Evolutionary conservation across 2,329 filamentous ascomycete genomes (phyloP).

Genomic region (Huntiella bhutanensis): DNA sequence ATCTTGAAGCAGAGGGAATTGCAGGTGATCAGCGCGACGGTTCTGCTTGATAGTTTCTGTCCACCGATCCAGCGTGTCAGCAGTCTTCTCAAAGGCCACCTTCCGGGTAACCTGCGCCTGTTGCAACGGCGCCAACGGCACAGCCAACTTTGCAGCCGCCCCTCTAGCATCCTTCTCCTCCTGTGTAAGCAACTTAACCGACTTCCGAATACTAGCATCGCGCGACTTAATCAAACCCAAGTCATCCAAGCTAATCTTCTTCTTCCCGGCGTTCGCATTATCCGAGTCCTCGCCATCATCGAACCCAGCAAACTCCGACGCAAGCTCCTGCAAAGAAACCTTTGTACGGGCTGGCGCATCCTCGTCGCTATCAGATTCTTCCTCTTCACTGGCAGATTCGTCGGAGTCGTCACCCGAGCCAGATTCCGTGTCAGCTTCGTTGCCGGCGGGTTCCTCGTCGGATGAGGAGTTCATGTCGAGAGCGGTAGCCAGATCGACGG

Average conservation of each 20-base stretch:
- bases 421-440: constrained; percentile 24
- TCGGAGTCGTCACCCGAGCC: constrained; percentile 26
- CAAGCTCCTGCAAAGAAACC: constrained; percentile 34
- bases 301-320: constrained; percentile 49
- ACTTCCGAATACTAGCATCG: constrained; percentile 59
- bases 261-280: constrained; percentile 29
- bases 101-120: constrained; percentile 69
- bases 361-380: constrained; percentile 32
- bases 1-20: constrained; percentile 67
- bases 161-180: constrained; percentile 33
- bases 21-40: constrained; percentile 71
- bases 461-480: constrained; percentile 29
- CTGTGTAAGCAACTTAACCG: constrained; percentile 54
- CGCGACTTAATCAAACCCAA: constrained; percentile 51
- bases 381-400: constrained; percentile 12
- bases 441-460: constrained; percentile 27
- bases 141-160: constrained; percentile 48
- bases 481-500: constrained; percentile 38
- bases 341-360: constrained; percentile 35
- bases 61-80: constrained; percentile 80
- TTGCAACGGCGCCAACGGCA: constrained; percentile 67
- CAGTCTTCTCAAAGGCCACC: constrained; percentile 77
- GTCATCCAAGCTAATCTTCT: constrained; percentile 56
- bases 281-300: constrained; percentile 30
- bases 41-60: constrained; percentile 90